Conservation (phyloP, 306 rosid species). For the Psophocarpus tetragonolobus region DNA sequence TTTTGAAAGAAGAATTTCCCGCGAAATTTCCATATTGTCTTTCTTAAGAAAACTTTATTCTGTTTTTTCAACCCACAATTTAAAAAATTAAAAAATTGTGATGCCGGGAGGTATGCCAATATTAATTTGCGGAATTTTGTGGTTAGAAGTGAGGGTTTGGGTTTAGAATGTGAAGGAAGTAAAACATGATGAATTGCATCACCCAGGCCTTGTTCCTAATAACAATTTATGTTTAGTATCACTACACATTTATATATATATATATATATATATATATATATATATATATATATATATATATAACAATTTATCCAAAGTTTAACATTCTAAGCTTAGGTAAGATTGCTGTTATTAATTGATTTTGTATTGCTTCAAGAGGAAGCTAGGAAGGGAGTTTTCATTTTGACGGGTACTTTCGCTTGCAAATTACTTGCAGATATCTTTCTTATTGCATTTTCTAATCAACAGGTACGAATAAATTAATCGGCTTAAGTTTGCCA, state of each 20-base stretch:
- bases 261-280: neutral
- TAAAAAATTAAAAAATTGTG: neutral
- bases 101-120: neutral
- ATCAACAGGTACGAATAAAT: neutral
- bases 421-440: neutral
- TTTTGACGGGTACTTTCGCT: neutral
- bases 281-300: neutral
- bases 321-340: neutral
- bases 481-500: slow-evolving; percentile 1
- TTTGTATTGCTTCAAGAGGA: neutral
- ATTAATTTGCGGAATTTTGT: neutral
- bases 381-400: neutral
- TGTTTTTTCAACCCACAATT: neutral
- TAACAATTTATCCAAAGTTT: neutral
- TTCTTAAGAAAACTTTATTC: neutral
- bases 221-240: too few relatives aligned
- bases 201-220: neutral
- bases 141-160: neutral
- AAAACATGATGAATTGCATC: neutral
- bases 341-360: neutral
- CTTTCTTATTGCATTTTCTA: neutral
- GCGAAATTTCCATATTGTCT: neutral
- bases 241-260: neutral
- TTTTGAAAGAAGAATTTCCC: slow-evolving; percentile 3
- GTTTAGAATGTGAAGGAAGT: neutral